Base-by-base conservation (phyloP, 108 stramenopile genomes). In the Fragilariopsis cylindrus region DNA sequence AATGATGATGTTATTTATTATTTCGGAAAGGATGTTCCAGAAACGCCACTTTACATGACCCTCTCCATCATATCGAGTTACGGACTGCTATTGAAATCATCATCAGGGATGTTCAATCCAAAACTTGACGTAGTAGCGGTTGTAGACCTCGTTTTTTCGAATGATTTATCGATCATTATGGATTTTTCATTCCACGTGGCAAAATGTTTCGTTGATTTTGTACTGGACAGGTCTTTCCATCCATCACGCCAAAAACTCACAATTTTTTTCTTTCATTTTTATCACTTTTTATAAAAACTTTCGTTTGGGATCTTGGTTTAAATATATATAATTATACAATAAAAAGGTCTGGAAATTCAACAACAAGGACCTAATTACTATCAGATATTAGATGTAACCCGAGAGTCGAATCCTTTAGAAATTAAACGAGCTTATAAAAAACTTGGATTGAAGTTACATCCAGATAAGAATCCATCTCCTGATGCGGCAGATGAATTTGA, bases 371-470 rank as follows among this genome's bases (percentile, higher is more conserved):
- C 94, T 39, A 99, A 99, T 70, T 84, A 95, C 77, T 99, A 99
- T 78, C 54, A 77, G 9, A 74, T 91, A 50, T 82, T 99, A 4
- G 83, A 83, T 46, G 92, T 96, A 57, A 87, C 82, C 7, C 87
- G 97, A 49, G 81, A 84, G 43, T 92, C 93, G 53, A 95, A 87
- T 48, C 92, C 96, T 13, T 82, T 96, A 49, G 96, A 97, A 75
- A 98, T 99, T 74, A 99, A 99, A 81, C 87, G 94, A 8, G 94
- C 97, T 52, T 99, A 99, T 92, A 95, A 96, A 74, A 90, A 86
- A 62, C 83, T 98, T 47, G 86, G 90, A 57, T 84, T 98, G 13
- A 90, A 96, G 84, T 90, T 98, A 15, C 98, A 99, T 76, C 98
- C 98, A 3, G 98, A 99, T 85, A 99, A 99, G 81, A 98, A 98